phyloP scores from a whole-genome alignment of 306 rosid genomes.

The Boehmeria nivea region DNA sequence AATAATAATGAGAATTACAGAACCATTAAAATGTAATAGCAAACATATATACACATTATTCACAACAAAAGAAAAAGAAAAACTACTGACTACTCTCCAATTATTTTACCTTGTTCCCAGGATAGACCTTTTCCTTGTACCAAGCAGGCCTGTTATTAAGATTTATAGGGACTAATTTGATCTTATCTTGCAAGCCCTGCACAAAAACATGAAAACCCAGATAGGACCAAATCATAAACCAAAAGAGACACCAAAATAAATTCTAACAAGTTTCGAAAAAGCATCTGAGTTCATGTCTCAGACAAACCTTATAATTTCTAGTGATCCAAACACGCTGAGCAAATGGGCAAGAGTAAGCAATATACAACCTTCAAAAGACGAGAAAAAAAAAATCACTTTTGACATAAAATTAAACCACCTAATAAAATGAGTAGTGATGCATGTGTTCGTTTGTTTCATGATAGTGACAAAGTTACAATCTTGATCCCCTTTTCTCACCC shows the following conservation, averaged over 20 bases:
- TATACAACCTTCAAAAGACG: conserved; percentile 68
- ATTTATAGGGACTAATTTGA: conserved; percentile 54
- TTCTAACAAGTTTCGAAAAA: neutral
- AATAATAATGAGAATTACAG: neutral
- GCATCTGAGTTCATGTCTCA: too few species aligned
- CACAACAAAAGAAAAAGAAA: too few species aligned
- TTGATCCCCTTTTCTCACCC: too few species aligned
- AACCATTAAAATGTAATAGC: too few species aligned
- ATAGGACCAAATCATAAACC: neutral
- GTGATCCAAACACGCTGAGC: conserved; percentile 88
- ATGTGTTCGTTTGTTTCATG: too few species aligned
- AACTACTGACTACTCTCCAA: too few species aligned
- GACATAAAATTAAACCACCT: too few species aligned
- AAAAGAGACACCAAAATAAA: neutral
- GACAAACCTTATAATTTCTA: conserved; percentile 64
- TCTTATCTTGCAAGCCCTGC: conserved; percentile 70
- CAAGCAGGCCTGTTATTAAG: conserved; percentile 71
- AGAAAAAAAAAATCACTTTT: too few species aligned
- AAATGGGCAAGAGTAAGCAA: conserved; percentile 49
- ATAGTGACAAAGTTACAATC: too few species aligned
- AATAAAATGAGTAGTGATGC: too few species aligned
- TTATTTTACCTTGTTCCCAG: conserved; percentile 36
- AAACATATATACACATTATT: too few species aligned
- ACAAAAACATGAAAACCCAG: conserved; percentile 4
- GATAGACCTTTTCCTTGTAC: conserved; percentile 77